Conservation (phyloP, 345 rosid species). For the Arabidopsis thaliana region DNA sequence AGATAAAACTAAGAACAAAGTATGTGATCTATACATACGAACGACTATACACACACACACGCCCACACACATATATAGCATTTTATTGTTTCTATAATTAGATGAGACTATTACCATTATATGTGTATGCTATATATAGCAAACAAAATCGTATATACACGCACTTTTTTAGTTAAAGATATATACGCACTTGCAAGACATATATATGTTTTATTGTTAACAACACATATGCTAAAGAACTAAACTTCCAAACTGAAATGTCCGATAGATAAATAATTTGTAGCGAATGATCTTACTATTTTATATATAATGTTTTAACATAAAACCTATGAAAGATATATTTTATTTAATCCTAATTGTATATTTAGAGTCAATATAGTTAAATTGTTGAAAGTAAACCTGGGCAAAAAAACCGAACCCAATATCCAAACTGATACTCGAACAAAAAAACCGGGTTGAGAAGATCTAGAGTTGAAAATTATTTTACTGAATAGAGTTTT, state of each 20-base stretch:
- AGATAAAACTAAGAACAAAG: slow-evolving; percentile 24
- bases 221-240: not conserved
- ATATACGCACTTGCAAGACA: not conserved
- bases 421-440: too few species aligned
- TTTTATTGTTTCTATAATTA: slow-evolving; percentile 22
- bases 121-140: slow-evolving; percentile 17
- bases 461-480: too few species aligned
- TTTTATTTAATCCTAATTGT: too few species aligned
- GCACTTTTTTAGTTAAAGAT: too few species aligned
- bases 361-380: too few species aligned
- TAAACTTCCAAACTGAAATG: slow-evolving; percentile 10
- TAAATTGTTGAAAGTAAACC: too few species aligned
- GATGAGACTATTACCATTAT: slow-evolving; percentile 17
- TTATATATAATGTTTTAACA: not conserved
- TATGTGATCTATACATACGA: not conserved
- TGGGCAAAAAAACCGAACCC: too few species aligned
- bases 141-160: slow-evolving; percentile 1
- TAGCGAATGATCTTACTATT: not conserved
- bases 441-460: too few species aligned
- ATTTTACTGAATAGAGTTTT: too few species aligned
- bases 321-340: too few species aligned
- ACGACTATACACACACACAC: not conserved
- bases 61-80: not conserved
- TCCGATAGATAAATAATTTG: not conserved
- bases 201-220: too few species aligned